phyloP scores from a whole-genome alignment of 106 monocot genomes.

The Dendrobium officinale region DNA sequence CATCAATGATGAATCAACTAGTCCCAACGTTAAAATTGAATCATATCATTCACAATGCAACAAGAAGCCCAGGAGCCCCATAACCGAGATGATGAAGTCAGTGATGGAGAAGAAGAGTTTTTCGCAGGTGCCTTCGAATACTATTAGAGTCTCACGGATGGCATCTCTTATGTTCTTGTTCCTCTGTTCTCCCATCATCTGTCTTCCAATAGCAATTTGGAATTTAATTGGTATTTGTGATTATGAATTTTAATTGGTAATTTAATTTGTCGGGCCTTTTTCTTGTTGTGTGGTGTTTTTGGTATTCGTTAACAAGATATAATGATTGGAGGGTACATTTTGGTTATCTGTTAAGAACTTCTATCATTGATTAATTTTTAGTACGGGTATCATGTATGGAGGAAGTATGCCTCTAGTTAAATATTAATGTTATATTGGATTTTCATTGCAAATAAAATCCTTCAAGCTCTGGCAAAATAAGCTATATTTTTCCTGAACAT shows the following conservation, averaged over 20 bases:
- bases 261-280: too few species aligned
- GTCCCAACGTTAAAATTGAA: too few species aligned
- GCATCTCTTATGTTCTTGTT: not conserved
- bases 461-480: not conserved
- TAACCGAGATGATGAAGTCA: constrained; percentile 43
- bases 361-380: not conserved
- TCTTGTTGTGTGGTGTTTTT: too few species aligned
- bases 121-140: constrained; percentile 26
- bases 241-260: too few species aligned
- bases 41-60: too few species aligned
- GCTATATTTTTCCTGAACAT: too few species aligned
- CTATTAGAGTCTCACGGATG: constrained; percentile 26
- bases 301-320: not conserved
- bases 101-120: constrained; percentile 57
- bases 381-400: not conserved
- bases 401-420: not conserved
- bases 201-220: not conserved
- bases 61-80: not conserved
- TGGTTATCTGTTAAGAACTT: not conserved
- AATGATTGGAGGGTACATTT: not conserved
- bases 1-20: too few species aligned
- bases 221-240: not conserved
- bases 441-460: not conserved
- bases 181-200: not conserved
- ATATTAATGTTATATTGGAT: not conserved